Evolutionary conservation across 495 filamentous ascomycete genomes (phyloP).

Genomic region (Neurospora intermedia): DNA sequence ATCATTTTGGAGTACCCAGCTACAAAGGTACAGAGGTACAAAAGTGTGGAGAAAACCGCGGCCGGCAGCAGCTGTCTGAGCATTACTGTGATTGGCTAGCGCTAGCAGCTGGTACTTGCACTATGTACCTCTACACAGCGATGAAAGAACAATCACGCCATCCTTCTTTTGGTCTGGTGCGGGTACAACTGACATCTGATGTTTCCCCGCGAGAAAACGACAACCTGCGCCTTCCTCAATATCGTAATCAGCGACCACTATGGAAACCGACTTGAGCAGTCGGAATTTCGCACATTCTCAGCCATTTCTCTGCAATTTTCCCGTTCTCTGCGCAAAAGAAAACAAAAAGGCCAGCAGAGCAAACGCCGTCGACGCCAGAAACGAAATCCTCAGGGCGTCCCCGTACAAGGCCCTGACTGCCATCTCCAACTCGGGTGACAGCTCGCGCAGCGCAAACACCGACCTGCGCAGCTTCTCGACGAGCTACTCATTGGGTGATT

Average conservation of each 20-base stretch:
- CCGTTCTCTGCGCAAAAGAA: slow-evolving; percentile 19
- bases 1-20: background rate
- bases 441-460: slow-evolving; percentile 37
- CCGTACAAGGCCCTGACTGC: slow-evolving; percentile 41
- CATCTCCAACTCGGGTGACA: slow-evolving; percentile 36
- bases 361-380: slow-evolving; percentile 37
- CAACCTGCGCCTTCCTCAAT: background rate
- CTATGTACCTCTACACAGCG: too few relatives aligned
- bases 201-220: background rate
- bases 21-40: background rate
- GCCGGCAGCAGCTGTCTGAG: background rate
- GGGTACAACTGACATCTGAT: background rate
- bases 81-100: background rate
- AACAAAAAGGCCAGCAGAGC: slow-evolving; percentile 24
- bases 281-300: background rate
- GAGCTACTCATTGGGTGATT: slow-evolving; percentile 19
- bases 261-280: background rate
- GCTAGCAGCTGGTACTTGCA: background rate
- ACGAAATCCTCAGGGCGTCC: slow-evolving; percentile 37
- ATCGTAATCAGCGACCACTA: too few relatives aligned
- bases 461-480: slow-evolving; percentile 45
- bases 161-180: background rate
- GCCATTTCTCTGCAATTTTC: slow-evolving; percentile 11
- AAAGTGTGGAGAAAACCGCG: background rate
- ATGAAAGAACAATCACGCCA: background rate